phyloP scores from a whole-genome alignment of 768 basidiomycete genomes.

The Gelatoporia subvermispora region DNA sequence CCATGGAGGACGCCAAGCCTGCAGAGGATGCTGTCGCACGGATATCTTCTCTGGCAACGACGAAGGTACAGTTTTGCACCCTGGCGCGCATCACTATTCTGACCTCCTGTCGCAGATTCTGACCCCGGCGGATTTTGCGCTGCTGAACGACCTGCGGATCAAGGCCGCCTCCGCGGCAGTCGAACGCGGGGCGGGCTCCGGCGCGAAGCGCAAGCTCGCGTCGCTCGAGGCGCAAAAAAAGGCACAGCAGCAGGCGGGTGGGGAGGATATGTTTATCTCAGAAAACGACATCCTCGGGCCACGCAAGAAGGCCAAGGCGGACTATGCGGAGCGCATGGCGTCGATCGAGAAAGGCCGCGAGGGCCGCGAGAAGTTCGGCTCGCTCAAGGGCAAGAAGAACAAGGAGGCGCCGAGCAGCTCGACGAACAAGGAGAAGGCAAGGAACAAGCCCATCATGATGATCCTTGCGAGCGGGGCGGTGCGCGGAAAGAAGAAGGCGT shows the following conservation, averaged over 20 bases:
- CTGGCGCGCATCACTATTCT: constrained; percentile 1
- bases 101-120: constrained; percentile 59
- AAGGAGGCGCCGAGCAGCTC: constrained; percentile 78
- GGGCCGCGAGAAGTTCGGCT: constrained; percentile 90
- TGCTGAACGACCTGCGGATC: constrained; percentile 83
- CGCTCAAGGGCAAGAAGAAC: constrained; percentile 86
- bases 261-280: constrained; percentile 65
- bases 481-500: constrained; percentile 79
- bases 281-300: constrained; percentile 92
- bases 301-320: constrained; percentile 87
- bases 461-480: constrained; percentile 72
- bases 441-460: constrained; percentile 97
- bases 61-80: constrained; percentile 48
- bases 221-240: constrained; percentile 71
- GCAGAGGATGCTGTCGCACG: constrained; percentile 27
- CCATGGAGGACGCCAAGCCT: constrained; percentile 27
- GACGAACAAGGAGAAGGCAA: constrained; percentile 88
- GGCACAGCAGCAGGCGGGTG: constrained; percentile 38
- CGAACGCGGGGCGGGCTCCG: constrained; percentile 63
- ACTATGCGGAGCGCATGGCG: constrained; percentile 91
- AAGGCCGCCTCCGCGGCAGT: constrained; percentile 71
- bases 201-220: constrained; percentile 86
- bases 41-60: constrained; percentile 69
- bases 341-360: constrained; percentile 90
- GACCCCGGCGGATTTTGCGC: constrained; percentile 93